Conservation (phyloP, 306 rosid genomes). For the Rosa persica region DNA sequence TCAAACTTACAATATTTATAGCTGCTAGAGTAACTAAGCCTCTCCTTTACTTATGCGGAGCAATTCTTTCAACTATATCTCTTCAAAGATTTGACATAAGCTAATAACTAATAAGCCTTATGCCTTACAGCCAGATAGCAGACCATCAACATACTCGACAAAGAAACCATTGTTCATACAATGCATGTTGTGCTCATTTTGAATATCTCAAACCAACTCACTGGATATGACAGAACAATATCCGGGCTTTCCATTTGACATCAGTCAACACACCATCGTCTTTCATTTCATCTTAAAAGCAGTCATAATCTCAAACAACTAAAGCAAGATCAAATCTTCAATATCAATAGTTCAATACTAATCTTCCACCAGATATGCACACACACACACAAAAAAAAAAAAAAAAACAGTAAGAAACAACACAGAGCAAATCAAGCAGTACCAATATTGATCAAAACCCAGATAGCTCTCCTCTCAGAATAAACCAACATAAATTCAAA, state of each 20-base stretch:
- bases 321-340: background rate
- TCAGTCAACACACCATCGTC: background rate
- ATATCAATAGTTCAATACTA: background rate
- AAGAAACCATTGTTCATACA: background rate
- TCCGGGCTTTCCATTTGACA: background rate
- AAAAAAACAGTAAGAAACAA: background rate
- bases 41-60: background rate
- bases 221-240: background rate
- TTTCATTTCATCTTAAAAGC: background rate
- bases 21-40: background rate
- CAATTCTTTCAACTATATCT: background rate
- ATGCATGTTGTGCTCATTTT: background rate
- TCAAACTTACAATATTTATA: background rate
- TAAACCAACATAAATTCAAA: background rate
- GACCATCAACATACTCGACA: background rate
- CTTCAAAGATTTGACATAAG: background rate
- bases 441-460: conserved; percentile 12
- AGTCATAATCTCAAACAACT: background rate
- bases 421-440: background rate
- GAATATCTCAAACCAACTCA: background rate
- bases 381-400: no score
- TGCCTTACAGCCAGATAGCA: background rate
- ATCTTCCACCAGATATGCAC: background rate
- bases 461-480: background rate
- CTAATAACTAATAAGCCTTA: background rate